These are phyloP conservation scores for Porcisia hertigi DNA, from an alignment of 208 protist genomes.

Conservation along the genomic window DNA sequence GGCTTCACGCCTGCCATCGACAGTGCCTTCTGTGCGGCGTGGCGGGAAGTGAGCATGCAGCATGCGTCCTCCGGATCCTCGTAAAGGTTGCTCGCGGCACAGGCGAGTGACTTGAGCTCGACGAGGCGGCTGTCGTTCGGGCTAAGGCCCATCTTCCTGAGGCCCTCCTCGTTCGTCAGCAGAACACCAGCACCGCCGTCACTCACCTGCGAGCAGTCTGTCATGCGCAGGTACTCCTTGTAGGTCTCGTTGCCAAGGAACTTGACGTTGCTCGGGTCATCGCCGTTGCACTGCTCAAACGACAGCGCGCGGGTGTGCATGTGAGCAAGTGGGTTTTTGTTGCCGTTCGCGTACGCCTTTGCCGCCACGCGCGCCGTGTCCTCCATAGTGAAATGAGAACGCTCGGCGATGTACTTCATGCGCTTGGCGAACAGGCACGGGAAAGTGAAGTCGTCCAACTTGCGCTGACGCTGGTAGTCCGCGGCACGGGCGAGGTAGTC, in stretches of 20 bases:
- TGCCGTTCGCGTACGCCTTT: slow-evolving; percentile 91
- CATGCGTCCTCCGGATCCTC: slow-evolving; percentile 70
- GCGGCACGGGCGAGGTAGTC: slow-evolving; percentile 91
- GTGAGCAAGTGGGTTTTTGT: slow-evolving; percentile 90
- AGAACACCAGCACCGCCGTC: slow-evolving; percentile 87
- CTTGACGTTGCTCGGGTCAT: slow-evolving; percentile 61
- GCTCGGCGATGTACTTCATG: slow-evolving; percentile 79
- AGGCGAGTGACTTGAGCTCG: slow-evolving; percentile 69
- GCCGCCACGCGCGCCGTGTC: slow-evolving; percentile 83
- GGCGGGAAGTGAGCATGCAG: slow-evolving; percentile 70
- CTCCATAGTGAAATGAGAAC: slow-evolving; percentile 82
- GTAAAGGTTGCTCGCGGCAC: slow-evolving; percentile 76
- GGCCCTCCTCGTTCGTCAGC: slow-evolving; percentile 79
- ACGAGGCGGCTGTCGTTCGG: slow-evolving; percentile 63
- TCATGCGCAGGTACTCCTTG: slow-evolving; percentile 79
- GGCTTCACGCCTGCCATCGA: slow-evolving; percentile 60
- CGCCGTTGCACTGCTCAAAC: slow-evolving; percentile 67
- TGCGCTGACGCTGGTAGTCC: slow-evolving; percentile 85
- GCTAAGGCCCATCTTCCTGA: slow-evolving; percentile 77
- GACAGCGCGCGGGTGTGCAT: slow-evolving; percentile 80
- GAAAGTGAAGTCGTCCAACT: slow-evolving; percentile 92
- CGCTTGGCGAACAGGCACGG: slow-evolving; percentile 90
- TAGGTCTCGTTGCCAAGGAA: slow-evolving; percentile 88
- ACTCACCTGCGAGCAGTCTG: slow-evolving; percentile 91
- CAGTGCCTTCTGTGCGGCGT: slow-evolving; percentile 79